Conservation (phyloP, 306 rosid genomes). For the Cucurbita argyrosperma region DNA sequence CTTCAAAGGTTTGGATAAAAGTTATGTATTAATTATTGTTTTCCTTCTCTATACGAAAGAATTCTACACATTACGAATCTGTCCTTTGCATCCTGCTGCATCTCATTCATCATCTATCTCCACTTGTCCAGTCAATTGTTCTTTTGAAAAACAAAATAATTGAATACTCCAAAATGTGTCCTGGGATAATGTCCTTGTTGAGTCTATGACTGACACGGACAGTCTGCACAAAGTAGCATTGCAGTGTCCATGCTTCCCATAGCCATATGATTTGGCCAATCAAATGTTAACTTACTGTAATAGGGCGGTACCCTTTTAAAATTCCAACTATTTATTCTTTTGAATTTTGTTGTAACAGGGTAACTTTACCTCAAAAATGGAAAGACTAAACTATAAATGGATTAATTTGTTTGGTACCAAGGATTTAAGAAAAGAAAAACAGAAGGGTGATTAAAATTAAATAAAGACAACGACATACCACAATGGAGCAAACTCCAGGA, state of each 20-base stretch:
- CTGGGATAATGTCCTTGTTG: not conserved
- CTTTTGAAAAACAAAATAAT: not conserved
- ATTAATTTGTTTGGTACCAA: conserved; percentile 4
- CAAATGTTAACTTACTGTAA: not conserved
- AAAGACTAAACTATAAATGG: not conserved
- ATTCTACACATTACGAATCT: not conserved
- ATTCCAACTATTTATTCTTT: not conserved
- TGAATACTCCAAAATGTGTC: not conserved
- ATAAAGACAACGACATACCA: conserved; percentile 35
- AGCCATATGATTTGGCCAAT: not conserved
- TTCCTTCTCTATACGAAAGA: not conserved
- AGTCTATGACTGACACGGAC: not conserved
- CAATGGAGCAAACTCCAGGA: conserved; percentile 89
- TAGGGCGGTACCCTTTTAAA: not conserved
- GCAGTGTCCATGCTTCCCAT: not conserved
- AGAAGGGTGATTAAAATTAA: not conserved
- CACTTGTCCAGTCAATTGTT: not conserved
- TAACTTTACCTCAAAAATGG: not conserved
- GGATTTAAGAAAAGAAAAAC: not conserved
- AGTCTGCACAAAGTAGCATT: not conserved
- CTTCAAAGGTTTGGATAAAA: not conserved
- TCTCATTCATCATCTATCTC: not conserved
- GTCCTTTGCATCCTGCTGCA: not conserved
- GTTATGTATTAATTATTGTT: not conserved
- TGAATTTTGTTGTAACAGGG: not conserved